These are phyloP conservation scores for Solanum aculeatissimum DNA, from an alignment of 305 asterid species.

Conservation along the genomic window DNA sequence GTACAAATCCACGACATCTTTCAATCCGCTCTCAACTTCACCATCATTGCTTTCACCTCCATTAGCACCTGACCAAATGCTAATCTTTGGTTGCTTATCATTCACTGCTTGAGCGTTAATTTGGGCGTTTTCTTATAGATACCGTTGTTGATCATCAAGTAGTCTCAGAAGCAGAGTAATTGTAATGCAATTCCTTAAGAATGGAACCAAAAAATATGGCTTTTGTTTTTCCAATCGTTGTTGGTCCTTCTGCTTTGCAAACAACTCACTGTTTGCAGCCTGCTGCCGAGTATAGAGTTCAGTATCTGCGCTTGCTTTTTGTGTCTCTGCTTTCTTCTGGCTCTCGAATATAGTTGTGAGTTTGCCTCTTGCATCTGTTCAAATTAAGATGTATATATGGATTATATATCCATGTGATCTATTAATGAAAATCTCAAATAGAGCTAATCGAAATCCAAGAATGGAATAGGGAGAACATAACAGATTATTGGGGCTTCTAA, in stretches of 20 bases:
- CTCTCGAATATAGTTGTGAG: no score
- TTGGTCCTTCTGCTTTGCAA: constrained; percentile 5
- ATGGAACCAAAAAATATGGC: not conserved
- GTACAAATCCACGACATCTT: not conserved
- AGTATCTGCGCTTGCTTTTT: no score
- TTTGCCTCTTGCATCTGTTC: no score
- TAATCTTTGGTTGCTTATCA: constrained; percentile 3
- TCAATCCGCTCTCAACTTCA: not conserved
- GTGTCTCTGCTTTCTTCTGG: no score
- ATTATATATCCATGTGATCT: no score
- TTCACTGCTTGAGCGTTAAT: not conserved
- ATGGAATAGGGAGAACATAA: no score
- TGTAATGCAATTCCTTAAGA: not conserved
- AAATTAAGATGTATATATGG: no score
- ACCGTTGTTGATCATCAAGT: constrained; percentile 3
- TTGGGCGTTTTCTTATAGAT: not conserved
- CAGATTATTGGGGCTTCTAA: no score
- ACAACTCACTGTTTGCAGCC: no score
- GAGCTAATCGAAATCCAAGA: no score
- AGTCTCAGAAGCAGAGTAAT: not conserved
- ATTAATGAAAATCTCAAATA: no score
- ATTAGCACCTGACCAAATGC: constrained; percentile 1
- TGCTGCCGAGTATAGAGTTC: no score
- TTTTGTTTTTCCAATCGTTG: not conserved
- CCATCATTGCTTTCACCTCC: not conserved